Evolutionary conservation across 1,284 basidiomycete species (phyloP).

Genomic region (Porogramme epimiltina): DNA sequence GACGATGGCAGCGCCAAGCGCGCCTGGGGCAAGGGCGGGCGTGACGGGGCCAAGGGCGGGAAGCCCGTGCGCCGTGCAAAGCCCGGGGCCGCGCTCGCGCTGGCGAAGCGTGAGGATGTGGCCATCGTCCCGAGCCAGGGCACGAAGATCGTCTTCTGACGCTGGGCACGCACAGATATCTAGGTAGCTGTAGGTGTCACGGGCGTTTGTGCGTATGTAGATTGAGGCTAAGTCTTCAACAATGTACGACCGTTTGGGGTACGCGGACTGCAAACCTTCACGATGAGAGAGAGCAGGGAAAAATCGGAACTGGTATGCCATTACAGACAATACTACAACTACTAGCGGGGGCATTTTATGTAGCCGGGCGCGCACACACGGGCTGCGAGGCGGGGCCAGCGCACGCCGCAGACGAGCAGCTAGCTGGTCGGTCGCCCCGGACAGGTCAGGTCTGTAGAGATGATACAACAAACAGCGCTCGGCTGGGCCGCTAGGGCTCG

Average conservation of each 20-base stretch:
- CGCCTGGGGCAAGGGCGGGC: neutral
- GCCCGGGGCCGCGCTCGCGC: constrained; percentile 90
- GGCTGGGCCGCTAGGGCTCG: no score
- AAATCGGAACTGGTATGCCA: constrained; percentile 12
- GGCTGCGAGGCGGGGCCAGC: no score
- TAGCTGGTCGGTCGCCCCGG: no score
- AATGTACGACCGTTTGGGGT: no score
- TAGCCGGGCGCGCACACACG: no score
- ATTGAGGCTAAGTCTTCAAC: no score
- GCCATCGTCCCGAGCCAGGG: constrained; percentile 82
- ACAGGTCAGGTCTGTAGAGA: no score
- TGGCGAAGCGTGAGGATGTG: constrained; percentile 83
- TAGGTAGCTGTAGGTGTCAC: neutral
- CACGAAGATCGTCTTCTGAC: constrained; percentile 75
- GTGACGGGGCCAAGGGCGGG: constrained; percentile 2
- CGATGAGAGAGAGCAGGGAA: no score
- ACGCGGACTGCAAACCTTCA: no score
- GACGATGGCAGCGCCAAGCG: constrained; percentile 3
- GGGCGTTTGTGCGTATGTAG: no score
- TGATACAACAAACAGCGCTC: no score
- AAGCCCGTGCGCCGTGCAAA: constrained; percentile 50
- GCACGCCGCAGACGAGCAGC: no score
- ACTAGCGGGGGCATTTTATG: neutral
- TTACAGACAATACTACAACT: constrained; percentile 21
- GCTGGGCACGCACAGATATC: neutral